Evolutionary conservation across 108 stramenopile species (phyloP), one percentile per base, ranked within the genome.

Genomic region (Conticribra weissflogii): DNA sequence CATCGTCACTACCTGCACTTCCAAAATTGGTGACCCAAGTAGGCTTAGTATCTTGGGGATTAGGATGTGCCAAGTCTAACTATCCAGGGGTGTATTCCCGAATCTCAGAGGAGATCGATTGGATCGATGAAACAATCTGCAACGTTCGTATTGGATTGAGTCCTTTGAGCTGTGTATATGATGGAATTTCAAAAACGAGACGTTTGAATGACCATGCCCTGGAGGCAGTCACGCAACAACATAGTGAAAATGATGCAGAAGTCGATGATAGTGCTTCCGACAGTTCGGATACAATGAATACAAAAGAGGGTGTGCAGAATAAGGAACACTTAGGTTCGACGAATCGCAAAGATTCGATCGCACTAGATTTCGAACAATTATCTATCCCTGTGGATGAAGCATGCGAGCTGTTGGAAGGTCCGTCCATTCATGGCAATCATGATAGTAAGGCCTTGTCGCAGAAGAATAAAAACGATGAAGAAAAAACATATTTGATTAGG

Each of bases 61-160:
- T 66, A 16, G 78, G 78, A 34, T 79, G 78, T 67, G 78, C 68
- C 17, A 0, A n/a, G 1, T 15, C 55, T 2, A 5, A 55, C 1
- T 79, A 66, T 50, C 71, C 70, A 30, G 78, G 78, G 9, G 78
- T 79, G 3, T 72, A 79, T 21, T 65, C 79, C 25, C 50, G 85
- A 55, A 56, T 83, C 1, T 53, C 74, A 1, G n/a, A 47, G 15
- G 30, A 62, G 27, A 70, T 66, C 16, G 80, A 79, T 12, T 83
- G 79, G 72, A 81, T 83, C 24, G 61, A 64, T 30, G 56, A 41
- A 22, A 18, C 51, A 15, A 55, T 83, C n/a, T 83, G 85, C 57
- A 54, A 48, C 2, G 33, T 9, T 45, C 18, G 46, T 22, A 50
- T 28, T 31, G 57, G 58, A 23, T 17, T 59, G 49, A 59, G 65